Evolutionary conservation across 2,329 filamentous ascomycete species (phyloP), one percentile per base, ranked within the genome.

Genomic region (Endothia cerciana): DNA sequence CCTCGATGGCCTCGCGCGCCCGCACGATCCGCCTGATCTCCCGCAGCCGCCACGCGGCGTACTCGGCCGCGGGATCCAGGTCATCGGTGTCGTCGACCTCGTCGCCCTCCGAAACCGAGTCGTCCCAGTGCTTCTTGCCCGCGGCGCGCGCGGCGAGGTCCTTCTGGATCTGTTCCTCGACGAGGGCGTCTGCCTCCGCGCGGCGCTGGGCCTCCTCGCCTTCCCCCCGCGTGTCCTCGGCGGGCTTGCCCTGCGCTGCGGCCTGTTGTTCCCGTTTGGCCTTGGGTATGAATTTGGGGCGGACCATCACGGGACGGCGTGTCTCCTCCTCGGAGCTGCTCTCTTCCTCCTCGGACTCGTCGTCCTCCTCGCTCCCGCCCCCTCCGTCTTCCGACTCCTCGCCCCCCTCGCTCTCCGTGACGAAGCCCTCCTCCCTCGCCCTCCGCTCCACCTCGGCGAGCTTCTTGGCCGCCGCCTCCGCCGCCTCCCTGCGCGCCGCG

Each of bases 21-120:
- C 95, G 88, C 79, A 94, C 94, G 70, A 98, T 88, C 10, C 95
- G 90, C 77, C 90, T 90, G 51, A 99, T 84, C 79, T 99, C 95
- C 59, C 95, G 89, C 60, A 99, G 84, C 75, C 94, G 95, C 94
- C 95, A 99, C 0, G 94, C 93, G 7, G 93, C 93, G 69, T 90
- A 87, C 77, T 99, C 95, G 8, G 92, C 93, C 69, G 91, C 93
- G 0, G 92, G 91, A 76, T 98, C 93, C 3, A 94, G 73, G 43
- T 88, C 92, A 75, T 99, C 95, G 2, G 90, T 92, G 73, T 97
- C 95, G 77, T 98, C 93, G 25, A 98, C 89, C 58, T 92, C 91
- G 41, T 89, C 88, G 65, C 87, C 85, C 63, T 83, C 83, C 19
- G 86, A 87, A 19, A 84, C 84, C 7, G 81, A 78, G 70, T 92